phyloP scores from a whole-genome alignment of 2,329 filamentous ascomycete species.

The Trichophyton mentagrophytes region DNA sequence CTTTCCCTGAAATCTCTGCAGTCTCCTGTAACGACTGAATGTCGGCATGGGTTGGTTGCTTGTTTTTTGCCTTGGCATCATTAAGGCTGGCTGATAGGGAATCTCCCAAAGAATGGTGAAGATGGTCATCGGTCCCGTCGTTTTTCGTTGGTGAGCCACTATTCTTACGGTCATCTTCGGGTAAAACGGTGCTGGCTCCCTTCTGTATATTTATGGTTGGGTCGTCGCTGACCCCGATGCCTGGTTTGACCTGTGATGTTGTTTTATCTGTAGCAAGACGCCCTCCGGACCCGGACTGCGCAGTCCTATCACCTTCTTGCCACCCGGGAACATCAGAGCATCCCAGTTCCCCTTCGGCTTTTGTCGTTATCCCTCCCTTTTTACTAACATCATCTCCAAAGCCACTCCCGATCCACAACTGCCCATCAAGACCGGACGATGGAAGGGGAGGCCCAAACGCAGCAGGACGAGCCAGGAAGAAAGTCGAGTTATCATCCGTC shows the following conservation, averaged over 20 bases:
- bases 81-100: slow-evolving; percentile 29
- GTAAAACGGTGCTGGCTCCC: not conserved
- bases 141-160: not conserved
- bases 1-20: slow-evolving; percentile 84
- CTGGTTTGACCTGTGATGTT: slow-evolving; percentile 3
- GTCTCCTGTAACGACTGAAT: slow-evolving; percentile 85
- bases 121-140: slow-evolving; percentile 75
- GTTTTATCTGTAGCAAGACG: not conserved
- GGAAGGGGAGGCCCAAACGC: slow-evolving; percentile 79
- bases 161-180: not conserved
- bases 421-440: slow-evolving; percentile 64
- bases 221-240: not conserved
- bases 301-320: slow-evolving; percentile 39
- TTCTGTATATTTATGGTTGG: not conserved
- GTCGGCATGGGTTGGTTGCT: slow-evolving; percentile 54
- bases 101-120: slow-evolving; percentile 46
- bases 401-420: slow-evolving; percentile 85
- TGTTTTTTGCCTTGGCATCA: slow-evolving; percentile 22
- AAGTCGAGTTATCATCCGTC: slow-evolving; percentile 95
- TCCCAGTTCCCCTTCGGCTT: slow-evolving; percentile 70
- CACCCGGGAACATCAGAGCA: slow-evolving; percentile 92
- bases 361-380: slow-evolving; percentile 40
- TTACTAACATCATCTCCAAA: slow-evolving; percentile 67
- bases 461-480: slow-evolving; percentile 84
- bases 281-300: not conserved